Evolutionary conservation across 768 basidiomycete species (phyloP).

Genomic region (Tylopilus sp.): DNA sequence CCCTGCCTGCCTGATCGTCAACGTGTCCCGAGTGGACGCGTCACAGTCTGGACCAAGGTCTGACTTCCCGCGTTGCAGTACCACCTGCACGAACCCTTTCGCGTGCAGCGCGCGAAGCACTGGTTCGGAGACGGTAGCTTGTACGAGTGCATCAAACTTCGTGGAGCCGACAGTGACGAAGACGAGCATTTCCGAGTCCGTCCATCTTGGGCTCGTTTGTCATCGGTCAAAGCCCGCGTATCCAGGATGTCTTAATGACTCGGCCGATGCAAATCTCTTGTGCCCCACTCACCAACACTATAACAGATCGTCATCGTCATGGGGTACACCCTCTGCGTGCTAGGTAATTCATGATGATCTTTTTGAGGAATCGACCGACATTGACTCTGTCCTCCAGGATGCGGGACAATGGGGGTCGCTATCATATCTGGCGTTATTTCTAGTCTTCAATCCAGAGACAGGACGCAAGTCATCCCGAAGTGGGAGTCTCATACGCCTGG

Average conservation of each 20-base stretch:
- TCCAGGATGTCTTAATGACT: no score
- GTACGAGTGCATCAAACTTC: conserved; percentile 72
- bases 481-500: conserved; percentile 74
- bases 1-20: conserved; percentile 32
- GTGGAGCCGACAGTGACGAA: conserved; percentile 93
- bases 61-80: conserved; percentile 81
- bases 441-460: conserved; percentile 60
- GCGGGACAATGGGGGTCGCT: conserved; percentile 98
- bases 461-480: conserved; percentile 36
- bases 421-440: conserved; percentile 89
- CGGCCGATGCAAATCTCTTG: neutral
- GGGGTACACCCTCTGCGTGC: conserved; percentile 90
- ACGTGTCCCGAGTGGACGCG: conserved; percentile 11
- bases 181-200: conserved; percentile 34
- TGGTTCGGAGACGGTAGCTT: conserved; percentile 51
- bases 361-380: conserved; percentile 7
- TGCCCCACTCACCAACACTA: neutral
- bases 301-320: conserved; percentile 36
- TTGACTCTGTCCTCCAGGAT: conserved; percentile 52
- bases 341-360: conserved; percentile 64
- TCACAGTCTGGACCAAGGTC: conserved; percentile 33
- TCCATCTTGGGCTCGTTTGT: no score
- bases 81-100: conserved; percentile 56
- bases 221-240: no score
- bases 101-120: conserved; percentile 52